Conservation (phyloP, 2,329 filamentous ascomycete species). For the Dothidotthia symphoricarpi region DNA sequence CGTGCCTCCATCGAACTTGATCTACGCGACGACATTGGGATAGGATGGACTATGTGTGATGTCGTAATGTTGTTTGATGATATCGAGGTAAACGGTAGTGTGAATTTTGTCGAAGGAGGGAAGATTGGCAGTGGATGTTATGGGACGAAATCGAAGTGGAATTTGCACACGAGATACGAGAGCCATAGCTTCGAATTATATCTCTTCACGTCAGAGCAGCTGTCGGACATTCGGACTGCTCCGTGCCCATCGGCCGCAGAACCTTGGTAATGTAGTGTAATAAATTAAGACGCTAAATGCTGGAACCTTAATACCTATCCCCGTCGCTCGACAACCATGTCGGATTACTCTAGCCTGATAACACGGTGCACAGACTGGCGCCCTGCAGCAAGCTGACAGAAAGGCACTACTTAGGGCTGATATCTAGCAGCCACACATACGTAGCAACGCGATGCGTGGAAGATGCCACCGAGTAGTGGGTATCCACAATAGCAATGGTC, state of each 20-base stretch:
- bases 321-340: no score
- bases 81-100: constrained; percentile 1
- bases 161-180: constrained; percentile 31
- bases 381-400: no score
- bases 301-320: no score
- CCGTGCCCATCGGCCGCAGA: constrained; percentile 15
- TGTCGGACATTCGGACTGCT: constrained; percentile 40
- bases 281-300: background rate
- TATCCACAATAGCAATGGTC: no score
- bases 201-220: constrained; percentile 41
- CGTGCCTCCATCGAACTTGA: constrained; percentile 44
- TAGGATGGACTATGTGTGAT: constrained; percentile 3
- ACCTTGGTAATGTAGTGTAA: constrained; percentile 23
- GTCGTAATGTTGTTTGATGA: constrained; percentile 1
- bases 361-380: no score
- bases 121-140: constrained; percentile 7
- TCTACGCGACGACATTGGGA: constrained; percentile 35
- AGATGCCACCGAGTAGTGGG: no score
- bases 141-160: constrained; percentile 17
- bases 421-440: no score
- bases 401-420: no score
- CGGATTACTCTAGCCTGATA: no score
- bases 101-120: constrained; percentile 7
- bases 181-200: constrained; percentile 35
- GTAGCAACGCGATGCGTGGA: no score